Percentiles rank a stretch among this genome's conserved stretches.
Evolutionary conservation across 2,329 filamentous ascomycete species (phyloP).

Genomic region (Didymellaceae sp.): DNA sequence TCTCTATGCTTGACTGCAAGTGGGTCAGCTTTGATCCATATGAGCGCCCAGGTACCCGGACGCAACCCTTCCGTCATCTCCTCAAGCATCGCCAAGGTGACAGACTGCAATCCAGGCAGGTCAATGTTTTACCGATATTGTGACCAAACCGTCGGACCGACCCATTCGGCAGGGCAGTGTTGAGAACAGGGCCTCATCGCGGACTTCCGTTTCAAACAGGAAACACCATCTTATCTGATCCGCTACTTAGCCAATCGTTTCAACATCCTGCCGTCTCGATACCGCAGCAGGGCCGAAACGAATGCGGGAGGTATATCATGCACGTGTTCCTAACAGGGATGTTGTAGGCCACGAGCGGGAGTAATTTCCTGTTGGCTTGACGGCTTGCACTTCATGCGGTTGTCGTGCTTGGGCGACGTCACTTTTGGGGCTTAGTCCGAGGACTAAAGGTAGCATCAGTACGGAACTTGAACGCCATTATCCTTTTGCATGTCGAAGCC

Average conservation of each 20-base stretch:
- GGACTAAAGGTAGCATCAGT: neutral
- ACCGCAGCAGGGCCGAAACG: constrained; percentile 11
- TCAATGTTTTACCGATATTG: constrained; percentile 17
- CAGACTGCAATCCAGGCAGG: constrained; percentile 16
- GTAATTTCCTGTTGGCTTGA: constrained; percentile 5
- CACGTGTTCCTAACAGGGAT: constrained; percentile 10
- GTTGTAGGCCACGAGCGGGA: neutral
- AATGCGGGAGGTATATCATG: constrained; percentile 4
- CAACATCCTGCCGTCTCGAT: constrained; percentile 1
- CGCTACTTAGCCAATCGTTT: constrained; percentile 4
- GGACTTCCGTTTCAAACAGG: constrained; percentile 12
- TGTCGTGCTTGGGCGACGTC: neutral
- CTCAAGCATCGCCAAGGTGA: constrained; percentile 4
- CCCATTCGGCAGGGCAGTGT: constrained; percentile 1
- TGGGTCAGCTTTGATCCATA: constrained; percentile 11
- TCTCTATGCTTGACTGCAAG: constrained; percentile 7
- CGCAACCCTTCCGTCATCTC: constrained; percentile 15
- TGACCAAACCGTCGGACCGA: constrained; percentile 10
- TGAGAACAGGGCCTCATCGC: constrained; percentile 2
- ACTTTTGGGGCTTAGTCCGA: neutral
- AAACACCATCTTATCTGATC: constrained; percentile 9
- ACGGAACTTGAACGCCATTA: neutral
- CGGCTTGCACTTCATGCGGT: constrained; percentile 1
- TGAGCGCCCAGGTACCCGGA: constrained; percentile 6
- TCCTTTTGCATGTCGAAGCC: neutral